Evolutionary conservation across 2,329 filamentous ascomycete species (phyloP), one percentile per base, ranked within the genome.

Genomic region (Drechslerella stenobrocha): DNA sequence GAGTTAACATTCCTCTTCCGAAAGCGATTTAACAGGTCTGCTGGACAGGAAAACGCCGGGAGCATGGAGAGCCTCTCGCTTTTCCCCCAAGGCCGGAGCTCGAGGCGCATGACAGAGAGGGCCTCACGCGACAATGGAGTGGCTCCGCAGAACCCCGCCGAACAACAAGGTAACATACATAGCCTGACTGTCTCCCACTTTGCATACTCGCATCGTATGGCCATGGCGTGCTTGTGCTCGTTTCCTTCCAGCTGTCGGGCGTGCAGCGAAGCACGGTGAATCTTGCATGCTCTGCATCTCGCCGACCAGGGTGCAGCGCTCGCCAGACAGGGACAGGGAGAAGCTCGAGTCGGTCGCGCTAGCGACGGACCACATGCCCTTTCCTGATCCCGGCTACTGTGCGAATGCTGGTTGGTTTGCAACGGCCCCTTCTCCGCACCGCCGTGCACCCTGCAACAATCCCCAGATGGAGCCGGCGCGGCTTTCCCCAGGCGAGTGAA

Each of bases 111-210:
- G 52, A 46, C n/a, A 22, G 50, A 45, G 26, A 46, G 32, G 45
- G 5, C 24, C 61, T 67, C 63, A 67, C 63, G 55, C 63, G 63
- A 67, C 63, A 50, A 55, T 55, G 63, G 45, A 52, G 30, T 67
- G 48, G 15, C 46, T 35, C 26, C 24, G 24, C 37, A 30, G 11
- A 34, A 20, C 56, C 55, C 56, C 60, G 56, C 55, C 55, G n/a
- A n/a, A n/a, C 55, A 56, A 24, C 63, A 50, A 67, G 55, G 63
- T 67, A 67, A 48, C 52, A 55, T 48, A 55, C n/a, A n/a, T 59
- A 44, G 48, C 53, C 50, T 23, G 22, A 34, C 15, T 18, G 9
- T 20, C 35, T 42, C 22, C 45, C 51, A 15, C 55, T 46, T 53
- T 18, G 9, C 2, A 42, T 42, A 7, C 18, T 5, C 13, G 18